A percentile compares a stretch with the other conserved stretches of the same genome.
phyloP scores from a whole-genome alignment of 2,329 filamentous ascomycete genomes.

The Lachnum nothofagi region DNA sequence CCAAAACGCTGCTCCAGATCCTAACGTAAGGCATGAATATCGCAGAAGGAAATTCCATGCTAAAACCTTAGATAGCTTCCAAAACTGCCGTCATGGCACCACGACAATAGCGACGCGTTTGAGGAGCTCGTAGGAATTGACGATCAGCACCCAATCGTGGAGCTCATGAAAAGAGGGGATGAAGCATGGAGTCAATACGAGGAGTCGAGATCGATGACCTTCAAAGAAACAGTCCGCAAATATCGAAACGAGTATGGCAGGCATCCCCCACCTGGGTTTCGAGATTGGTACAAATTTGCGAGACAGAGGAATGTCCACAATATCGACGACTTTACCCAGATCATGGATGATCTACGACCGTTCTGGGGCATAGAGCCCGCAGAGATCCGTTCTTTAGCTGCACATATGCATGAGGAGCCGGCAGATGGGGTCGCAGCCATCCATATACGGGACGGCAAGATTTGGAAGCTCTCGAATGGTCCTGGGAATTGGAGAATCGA shows the following conservation, averaged over 20 bases:
- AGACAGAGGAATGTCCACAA: conserved; percentile 48
- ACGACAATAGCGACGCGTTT: conserved; percentile 21
- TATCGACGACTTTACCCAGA: conserved; percentile 59
- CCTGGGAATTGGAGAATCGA: conserved; percentile 39
- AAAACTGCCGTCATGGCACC: conserved; percentile 23
- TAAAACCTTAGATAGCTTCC: conserved; percentile 19
- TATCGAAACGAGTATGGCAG: conserved; percentile 54
- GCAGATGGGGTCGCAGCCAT: conserved; percentile 24
- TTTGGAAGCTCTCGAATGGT: conserved; percentile 32
- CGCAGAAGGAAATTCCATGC: not conserved
- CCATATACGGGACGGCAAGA: conserved; percentile 31
- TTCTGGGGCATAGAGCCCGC: conserved; percentile 47
- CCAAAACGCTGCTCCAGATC: conserved; percentile 12
- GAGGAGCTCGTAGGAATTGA: conserved; percentile 23
- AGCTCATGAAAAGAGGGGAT: conserved; percentile 32
- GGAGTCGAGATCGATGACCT: conserved; percentile 38
- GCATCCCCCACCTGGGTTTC: conserved; percentile 60
- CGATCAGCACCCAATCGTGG: conserved; percentile 31
- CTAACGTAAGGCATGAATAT: conserved; percentile 17
- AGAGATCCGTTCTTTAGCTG: conserved; percentile 39
- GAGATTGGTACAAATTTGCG: conserved; percentile 54
- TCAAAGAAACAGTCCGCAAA: conserved; percentile 48
- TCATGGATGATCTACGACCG: conserved; percentile 57
- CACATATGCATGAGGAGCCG: conserved; percentile 33
- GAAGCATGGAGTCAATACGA: conserved; percentile 28